Conservation (phyloP, 345 rosid species). For the Arabis hirsuta region DNA sequence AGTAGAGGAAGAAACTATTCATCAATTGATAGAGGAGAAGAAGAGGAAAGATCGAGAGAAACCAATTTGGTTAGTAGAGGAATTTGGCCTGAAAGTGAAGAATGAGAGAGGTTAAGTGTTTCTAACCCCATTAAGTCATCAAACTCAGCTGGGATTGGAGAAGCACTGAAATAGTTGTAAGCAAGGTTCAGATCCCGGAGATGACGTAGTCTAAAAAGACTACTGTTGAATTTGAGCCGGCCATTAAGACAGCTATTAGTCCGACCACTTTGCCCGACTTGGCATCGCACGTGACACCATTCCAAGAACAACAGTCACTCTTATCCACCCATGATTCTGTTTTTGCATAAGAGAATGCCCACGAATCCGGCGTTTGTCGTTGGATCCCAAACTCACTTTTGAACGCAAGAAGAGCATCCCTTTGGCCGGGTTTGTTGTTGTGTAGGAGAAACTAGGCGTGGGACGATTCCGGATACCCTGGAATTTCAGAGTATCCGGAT, state of each 20-base stretch:
- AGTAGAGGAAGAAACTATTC: not conserved
- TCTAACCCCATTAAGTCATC: not conserved
- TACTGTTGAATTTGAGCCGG: not conserved
- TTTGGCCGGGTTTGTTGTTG: not conserved
- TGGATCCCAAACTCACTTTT: not conserved
- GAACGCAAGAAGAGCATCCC: not conserved
- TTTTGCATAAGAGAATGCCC: not conserved
- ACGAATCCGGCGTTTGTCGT: no score
- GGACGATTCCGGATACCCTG: no score
- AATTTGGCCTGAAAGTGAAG: not conserved
- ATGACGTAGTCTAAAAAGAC: not conserved
- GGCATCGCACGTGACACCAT: not conserved
- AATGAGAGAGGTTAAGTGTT: not conserved
- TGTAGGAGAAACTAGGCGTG: no score
- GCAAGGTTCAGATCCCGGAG: not conserved
- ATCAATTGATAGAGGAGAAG: no score
- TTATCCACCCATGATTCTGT: not conserved
- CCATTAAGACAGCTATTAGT: not conserved
- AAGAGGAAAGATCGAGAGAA: constrained; percentile 16
- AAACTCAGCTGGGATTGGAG: not conserved
- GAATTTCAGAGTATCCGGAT: no score
- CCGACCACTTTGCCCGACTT: not conserved
- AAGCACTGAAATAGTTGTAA: not conserved
- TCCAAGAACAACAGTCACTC: constrained; percentile 12
- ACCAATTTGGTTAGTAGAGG: constrained; percentile 15